phyloP scores from a whole-genome alignment of 345 rosid species.

The Camelina hispida region DNA sequence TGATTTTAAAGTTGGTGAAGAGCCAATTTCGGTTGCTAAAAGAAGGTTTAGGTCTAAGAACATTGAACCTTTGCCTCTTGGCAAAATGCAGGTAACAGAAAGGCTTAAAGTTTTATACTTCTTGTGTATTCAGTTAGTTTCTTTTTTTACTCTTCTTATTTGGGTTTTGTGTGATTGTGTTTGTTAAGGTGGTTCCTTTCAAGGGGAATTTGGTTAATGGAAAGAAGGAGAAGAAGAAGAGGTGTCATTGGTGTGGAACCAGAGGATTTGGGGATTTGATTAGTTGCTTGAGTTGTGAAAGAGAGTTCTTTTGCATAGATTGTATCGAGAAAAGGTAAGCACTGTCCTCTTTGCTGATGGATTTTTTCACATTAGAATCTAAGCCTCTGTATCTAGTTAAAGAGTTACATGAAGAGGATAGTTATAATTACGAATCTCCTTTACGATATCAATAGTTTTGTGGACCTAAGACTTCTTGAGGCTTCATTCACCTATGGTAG shows the following conservation, averaged over 20 bases:
- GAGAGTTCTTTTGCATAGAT: conserved; percentile 69
- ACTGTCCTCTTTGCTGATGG: conserved; percentile 10
- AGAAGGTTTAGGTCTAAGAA: conserved; percentile 86
- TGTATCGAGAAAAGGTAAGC: conserved; percentile 72
- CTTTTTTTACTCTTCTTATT: not conserved
- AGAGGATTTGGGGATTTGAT: conserved; percentile 58
- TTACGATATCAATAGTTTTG: conserved; percentile 10
- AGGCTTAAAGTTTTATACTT: not conserved
- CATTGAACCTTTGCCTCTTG: conserved; percentile 74
- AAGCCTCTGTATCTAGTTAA: conserved; percentile 10
- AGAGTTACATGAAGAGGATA: not conserved
- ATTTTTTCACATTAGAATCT: conserved; percentile 24
- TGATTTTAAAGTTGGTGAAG: conserved; percentile 70
- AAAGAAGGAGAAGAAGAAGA: conserved; percentile 67
- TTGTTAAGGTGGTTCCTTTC: conserved; percentile 60
- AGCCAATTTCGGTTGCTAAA: conserved; percentile 47
- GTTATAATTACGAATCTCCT: not conserved
- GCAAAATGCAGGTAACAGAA: conserved; percentile 63
- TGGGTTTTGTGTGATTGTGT: conserved; percentile 20
- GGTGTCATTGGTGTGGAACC: conserved; percentile 88
- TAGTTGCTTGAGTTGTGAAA: conserved; percentile 71
- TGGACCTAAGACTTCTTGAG: conserved; percentile 15
- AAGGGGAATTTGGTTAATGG: conserved; percentile 58
- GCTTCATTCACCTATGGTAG: conserved; percentile 12
- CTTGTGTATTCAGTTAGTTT: not conserved